These are phyloP conservation scores for Sphagnum contortum DNA, from an alignment of 225 moss, liverwort and hornwort genomes.

Conservation along the genomic window DNA sequence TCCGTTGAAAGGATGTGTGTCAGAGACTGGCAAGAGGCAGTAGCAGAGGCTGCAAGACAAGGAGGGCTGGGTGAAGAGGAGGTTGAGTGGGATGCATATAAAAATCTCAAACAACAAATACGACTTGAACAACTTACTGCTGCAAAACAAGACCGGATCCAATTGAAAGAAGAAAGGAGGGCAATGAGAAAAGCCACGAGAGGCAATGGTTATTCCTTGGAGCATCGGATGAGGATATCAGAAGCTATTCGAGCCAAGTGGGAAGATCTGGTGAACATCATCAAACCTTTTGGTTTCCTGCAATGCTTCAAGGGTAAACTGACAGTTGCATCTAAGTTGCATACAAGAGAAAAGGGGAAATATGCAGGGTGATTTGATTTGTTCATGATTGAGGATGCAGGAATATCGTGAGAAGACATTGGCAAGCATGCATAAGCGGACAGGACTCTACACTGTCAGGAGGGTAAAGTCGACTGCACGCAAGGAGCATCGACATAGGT, in stretches of 20 bases:
- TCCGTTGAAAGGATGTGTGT: conserved; percentile 23
- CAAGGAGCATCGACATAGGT: too few relatives aligned
- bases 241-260: conserved; percentile 46
- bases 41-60: conserved; percentile 38
- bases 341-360: too few relatives aligned
- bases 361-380: too few relatives aligned
- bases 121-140: conserved; percentile 1
- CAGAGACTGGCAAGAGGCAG: conserved; percentile 26
- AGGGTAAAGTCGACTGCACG: conserved; percentile 1
- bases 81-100: conserved; percentile 27
- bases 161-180: background rate
- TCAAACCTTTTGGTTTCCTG: too few relatives aligned
- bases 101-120: conserved; percentile 10
- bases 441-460: too few relatives aligned
- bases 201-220: conserved; percentile 3
- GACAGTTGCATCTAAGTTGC: too few relatives aligned
- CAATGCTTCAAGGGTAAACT: too few relatives aligned
- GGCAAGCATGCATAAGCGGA: conserved; percentile 17
- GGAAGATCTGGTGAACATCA: conserved; percentile 32
- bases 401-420: conserved; percentile 30
- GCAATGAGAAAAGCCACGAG: conserved; percentile 6
- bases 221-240: conserved; percentile 39
- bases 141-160: background rate
- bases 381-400: conserved; percentile 8
- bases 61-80: conserved; percentile 33